A percentile compares a stretch with the other conserved stretches of the same genome.
These are phyloP conservation scores for Wallacemonas sp. DNA, from an alignment of 208 protist species.

Conservation along the genomic window DNA sequence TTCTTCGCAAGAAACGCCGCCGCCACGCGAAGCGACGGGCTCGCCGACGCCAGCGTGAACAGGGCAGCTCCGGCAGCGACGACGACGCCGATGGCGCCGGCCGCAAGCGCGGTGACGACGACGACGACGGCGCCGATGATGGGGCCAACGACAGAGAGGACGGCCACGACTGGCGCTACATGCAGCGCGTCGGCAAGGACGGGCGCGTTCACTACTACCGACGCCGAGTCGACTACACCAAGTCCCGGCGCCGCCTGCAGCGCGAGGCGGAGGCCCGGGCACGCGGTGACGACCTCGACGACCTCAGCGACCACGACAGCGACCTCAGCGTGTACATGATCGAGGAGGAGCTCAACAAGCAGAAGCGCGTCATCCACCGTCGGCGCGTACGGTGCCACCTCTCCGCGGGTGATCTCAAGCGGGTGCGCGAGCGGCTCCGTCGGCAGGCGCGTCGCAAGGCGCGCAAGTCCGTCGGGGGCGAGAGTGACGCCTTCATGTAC, in stretches of 20 bases:
- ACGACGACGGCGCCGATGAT: constrained; percentile 9
- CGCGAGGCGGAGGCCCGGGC: constrained; percentile 1
- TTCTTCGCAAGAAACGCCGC: neutral
- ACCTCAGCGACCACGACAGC: constrained; percentile 3
- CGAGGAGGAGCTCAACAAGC: constrained; percentile 53
- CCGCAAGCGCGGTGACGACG: neutral
- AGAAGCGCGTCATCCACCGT: constrained; percentile 34
- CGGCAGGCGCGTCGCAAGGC: neutral
- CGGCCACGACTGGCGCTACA: constrained; percentile 34
- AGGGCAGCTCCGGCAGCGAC: constrained; percentile 2
- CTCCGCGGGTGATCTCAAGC: neutral
- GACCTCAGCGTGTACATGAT: constrained; percentile 35
- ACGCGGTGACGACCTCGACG: constrained; percentile 5
- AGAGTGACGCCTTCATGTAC: constrained; percentile 27
- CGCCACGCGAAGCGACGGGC: constrained; percentile 10
- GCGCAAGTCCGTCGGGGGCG: neutral
- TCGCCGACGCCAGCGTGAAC: neutral
- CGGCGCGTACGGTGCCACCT: constrained; percentile 27
- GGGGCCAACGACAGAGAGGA: neutral
- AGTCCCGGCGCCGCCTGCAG: constrained; percentile 15
- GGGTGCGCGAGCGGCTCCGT: neutral
- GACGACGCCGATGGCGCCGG: neutral
- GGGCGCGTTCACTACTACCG: constrained; percentile 20
- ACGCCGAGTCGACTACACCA: constrained; percentile 21
- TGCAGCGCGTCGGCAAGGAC: constrained; percentile 34